Base-by-base conservation (phyloP, 2,329 filamentous ascomycete genomes). In the Colletotrichum sp. region DNA sequence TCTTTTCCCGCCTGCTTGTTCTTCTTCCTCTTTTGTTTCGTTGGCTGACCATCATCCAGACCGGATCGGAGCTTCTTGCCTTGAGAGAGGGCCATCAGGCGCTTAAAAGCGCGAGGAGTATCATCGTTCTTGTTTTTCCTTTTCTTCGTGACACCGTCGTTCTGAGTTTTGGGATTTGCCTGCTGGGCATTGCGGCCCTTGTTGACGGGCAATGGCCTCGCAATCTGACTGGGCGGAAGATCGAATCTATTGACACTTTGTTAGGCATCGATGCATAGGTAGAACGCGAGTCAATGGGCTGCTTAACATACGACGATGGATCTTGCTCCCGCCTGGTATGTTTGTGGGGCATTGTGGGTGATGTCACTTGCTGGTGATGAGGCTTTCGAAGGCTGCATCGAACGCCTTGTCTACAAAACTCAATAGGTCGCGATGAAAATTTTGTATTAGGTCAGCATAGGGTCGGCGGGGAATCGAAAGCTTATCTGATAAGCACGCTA, bases 41-140 rank as follows among this genome's bases (percentile, higher is more conserved):
- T 26, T 26, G 52, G 43, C 13, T 87, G 81, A n/a, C 94, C 94
- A 78, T 97, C 91, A 82, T 98, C 94, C 10, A 98, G 87, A 8
- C 93, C 93, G 12, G 89, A 91, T 7, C 89, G 89, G 12, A 89
- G 84, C 76, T 88, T 90, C 81, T 92, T 93, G n/a, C 91, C 89
- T 18, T 87, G 85, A 55, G 93, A 91, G 78, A 93, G 91, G 39
- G 94, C 92, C 94, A 99, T 97, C 77, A 99, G 86, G 15, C 96
- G 93, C 77, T 92, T 92, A 84, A 99, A 99, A 2, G 94, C 95
- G 79, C 95, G 94, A 0, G 97, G 97, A 2, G 94, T 96, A 85
- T 99, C 97, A 83, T 98, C 93, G 52, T 90, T 87, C 34, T 83
- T 84, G 67, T 89, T 89, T 66, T 81, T 77, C 73, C 82, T 78